Base-by-base conservation (phyloP, 805 yeast species). In the Lachancea kluyveri region DNA sequence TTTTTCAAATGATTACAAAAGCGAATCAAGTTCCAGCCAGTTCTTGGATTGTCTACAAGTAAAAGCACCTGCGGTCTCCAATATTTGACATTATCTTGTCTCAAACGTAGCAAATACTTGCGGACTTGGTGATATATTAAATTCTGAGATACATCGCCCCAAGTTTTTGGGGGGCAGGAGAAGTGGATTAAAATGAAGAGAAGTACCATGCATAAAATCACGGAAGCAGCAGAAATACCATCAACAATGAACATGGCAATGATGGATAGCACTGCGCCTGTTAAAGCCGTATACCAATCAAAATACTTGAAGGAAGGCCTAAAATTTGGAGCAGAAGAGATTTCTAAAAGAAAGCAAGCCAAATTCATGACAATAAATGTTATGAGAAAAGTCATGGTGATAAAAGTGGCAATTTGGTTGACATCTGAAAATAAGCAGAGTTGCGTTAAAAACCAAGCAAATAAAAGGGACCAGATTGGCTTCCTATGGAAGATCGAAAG, bases 141-240 rank as follows among this genome's bases (percentile, higher is more conserved):
- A 24, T 88, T 76, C 58, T 92, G 98, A 3, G 97, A 88, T 15
- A 92, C 96, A 59, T 92, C 99, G 21, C 99, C 99, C 88, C 96
- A 92, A 20, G 88, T 82, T 52, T 86, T 87, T 5, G 98, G 96
- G 2, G 96, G 96, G 8, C 95, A 82, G 30, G 76, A 70, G 50
- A 87, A 86, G 54, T 92, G 97, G 42, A 92, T 92, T 33, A 82
- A 55, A 26, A 86, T 51, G 45, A 92, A 82, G 25, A 92, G 60
- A 11, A 78, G 62, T 23, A 75, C 54, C 46, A 87, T 65, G 33
- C 79, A 73, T 8, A 79, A 59, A 17, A 87, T 72, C 16, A 88
- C 79, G 19, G 79, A 67, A 2, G 85, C 67, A 0, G 98, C 97
- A 2, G 94, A 83, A 10, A 81, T 49, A 21, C 95, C 94, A 61